Conservation (phyloP, 2,329 filamentous ascomycete species). For the Drechslera avenae region DNA sequence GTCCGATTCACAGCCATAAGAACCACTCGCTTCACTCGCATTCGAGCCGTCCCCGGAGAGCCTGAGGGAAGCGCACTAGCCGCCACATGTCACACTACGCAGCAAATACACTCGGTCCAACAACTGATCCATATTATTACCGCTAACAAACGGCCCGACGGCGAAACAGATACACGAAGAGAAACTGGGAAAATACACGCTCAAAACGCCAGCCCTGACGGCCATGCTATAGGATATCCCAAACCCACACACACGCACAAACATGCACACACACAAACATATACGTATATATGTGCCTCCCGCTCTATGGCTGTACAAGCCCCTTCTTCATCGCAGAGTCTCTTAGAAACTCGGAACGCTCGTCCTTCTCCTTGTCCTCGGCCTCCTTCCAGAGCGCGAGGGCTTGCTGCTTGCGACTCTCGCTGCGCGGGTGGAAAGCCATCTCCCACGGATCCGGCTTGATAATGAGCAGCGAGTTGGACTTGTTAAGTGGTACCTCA, state of each 20-base stretch:
- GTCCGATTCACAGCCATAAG: not conserved
- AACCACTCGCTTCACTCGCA: not conserved
- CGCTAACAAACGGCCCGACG: not conserved
- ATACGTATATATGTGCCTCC: too few relatives aligned
- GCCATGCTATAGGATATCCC: slow-evolving; percentile 1
- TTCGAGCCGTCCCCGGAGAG: not conserved
- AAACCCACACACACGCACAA: slow-evolving; percentile 1
- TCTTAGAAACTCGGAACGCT: slow-evolving; percentile 44
- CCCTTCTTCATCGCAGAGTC: slow-evolving; percentile 27
- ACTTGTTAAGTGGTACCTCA: slow-evolving; percentile 56
- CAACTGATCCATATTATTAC: not conserved
- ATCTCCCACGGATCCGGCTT: slow-evolving; percentile 63
- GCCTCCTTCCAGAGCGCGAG: slow-evolving; percentile 43
- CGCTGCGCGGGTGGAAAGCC: slow-evolving; percentile 58
- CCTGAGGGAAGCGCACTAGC: not conserved
- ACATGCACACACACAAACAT: too few relatives aligned
- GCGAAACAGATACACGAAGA: not conserved
- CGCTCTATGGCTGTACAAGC: slow-evolving; percentile 5
- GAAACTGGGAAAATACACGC: not conserved
- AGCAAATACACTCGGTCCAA: not conserved
- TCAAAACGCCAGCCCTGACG: slow-evolving; percentile 8
- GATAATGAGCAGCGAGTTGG: slow-evolving; percentile 62
- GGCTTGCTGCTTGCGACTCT: slow-evolving; percentile 41
- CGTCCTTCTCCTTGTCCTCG: slow-evolving; percentile 44
- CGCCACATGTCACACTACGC: not conserved